Conservation (phyloP, 129 eudicot species). For the Erigeron canadensis region DNA sequence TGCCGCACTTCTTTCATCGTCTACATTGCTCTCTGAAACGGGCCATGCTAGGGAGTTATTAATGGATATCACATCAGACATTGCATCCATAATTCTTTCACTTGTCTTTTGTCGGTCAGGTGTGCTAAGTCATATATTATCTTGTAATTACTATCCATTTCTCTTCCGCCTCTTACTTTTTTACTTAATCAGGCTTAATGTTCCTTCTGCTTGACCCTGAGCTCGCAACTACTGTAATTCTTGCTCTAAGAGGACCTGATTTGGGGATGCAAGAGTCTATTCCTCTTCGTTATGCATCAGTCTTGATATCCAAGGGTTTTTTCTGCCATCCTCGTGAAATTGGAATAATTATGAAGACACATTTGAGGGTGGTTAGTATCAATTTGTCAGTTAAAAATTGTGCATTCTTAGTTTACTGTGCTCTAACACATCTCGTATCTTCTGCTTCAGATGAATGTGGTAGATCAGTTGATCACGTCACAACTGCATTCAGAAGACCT, state of each 20-base stretch:
- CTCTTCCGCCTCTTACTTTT: not conserved
- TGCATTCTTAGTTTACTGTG: conserved; percentile 1
- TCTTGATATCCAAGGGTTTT: conserved; percentile 77
- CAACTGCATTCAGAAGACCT: conserved; percentile 67
- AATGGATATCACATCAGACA: conserved; percentile 62
- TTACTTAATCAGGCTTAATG: conserved; percentile 55
- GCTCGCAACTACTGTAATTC: conserved; percentile 61
- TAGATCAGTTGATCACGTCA: conserved; percentile 64
- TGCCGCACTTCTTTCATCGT: conserved; percentile 82
- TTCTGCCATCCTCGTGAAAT: conserved; percentile 67
- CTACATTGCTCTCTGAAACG: conserved; percentile 53
- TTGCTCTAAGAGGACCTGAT: conserved; percentile 61
- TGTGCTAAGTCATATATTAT: conserved; percentile 27
- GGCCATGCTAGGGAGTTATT: conserved; percentile 57
- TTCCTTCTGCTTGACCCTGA: conserved; percentile 85
- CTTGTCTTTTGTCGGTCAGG: conserved; percentile 92
- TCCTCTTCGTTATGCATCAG: conserved; percentile 86
- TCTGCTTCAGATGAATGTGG: conserved; percentile 58
- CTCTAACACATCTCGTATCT: conserved; percentile 23
- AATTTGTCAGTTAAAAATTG: not conserved
- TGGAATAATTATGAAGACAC: conserved; percentile 73
- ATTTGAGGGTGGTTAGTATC: conserved; percentile 74
- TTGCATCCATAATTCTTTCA: conserved; percentile 71
- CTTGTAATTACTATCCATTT: not conserved
- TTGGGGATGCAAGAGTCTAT: conserved; percentile 54